phyloP scores from a whole-genome alignment of 352 stramenopile species.

The Pythium dissotocum region DNA sequence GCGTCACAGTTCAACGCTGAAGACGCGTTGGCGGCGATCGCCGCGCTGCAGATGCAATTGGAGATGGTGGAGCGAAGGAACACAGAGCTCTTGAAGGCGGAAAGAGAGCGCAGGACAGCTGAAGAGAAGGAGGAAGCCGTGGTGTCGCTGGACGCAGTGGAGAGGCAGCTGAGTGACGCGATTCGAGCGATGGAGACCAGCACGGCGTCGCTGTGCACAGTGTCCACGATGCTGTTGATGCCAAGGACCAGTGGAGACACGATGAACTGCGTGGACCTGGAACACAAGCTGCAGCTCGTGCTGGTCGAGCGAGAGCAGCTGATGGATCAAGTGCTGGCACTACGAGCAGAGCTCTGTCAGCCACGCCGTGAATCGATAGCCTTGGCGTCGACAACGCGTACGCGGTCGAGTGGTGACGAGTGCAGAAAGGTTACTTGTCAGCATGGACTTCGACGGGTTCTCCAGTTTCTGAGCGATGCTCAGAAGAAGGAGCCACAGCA shows the following conservation, averaged over 20 bases:
- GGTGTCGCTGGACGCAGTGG: slow-evolving; percentile 3
- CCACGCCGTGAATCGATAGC: not conserved
- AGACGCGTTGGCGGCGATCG: not conserved
- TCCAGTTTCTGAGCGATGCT: not conserved
- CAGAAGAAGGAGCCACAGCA: not conserved
- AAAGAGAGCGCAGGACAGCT: not conserved
- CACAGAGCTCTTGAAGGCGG: not conserved
- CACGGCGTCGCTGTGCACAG: not conserved
- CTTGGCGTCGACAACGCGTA: not conserved
- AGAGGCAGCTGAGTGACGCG: slow-evolving; percentile 19
- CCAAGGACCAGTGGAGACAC: not conserved
- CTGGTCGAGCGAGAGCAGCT: slow-evolving; percentile 12
- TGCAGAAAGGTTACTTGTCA: slow-evolving; percentile 14
- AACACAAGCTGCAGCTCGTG: slow-evolving; percentile 10
- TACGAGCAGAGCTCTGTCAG: slow-evolving; percentile 1
- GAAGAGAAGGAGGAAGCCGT: not conserved
- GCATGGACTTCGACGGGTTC: slow-evolving; percentile 1
- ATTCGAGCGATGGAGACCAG: slow-evolving; percentile 14
- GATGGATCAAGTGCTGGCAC: slow-evolving; percentile 8
- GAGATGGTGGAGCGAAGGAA: slow-evolving; percentile 15
- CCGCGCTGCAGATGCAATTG: slow-evolving; percentile 16
- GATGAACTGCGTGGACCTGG: slow-evolving; percentile 18
- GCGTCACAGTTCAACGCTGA: not conserved
- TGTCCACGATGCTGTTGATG: not conserved
- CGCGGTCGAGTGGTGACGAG: not conserved